Evolutionary conservation across 108 stramenopile genomes (phyloP), one percentile per base, ranked within the genome.

Genomic region (Pseudonitzschia multiseries): DNA sequence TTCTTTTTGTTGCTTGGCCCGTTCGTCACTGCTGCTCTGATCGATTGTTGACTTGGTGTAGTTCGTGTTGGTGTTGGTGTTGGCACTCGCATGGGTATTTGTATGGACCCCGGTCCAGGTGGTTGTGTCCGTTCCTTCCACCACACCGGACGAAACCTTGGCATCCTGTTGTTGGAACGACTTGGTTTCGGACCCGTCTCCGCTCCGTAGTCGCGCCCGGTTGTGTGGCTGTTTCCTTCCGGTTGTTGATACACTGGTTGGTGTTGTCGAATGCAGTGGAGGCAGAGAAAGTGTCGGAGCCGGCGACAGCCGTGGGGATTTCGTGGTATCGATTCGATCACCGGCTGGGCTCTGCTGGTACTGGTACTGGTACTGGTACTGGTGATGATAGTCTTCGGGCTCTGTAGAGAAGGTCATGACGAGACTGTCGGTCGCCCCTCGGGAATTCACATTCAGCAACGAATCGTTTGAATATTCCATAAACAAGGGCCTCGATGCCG

Each of bases 381-480:
- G 46, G 17, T 48, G 46, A 10, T 1, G 2, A 18, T 48, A 31
- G n/a, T 59, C 57, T 14, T 14, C 57, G 12, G 24, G 22, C 13
- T 59, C 57, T 15, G 22, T 8, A 4, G 57, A 59, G n/a, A 59
- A 31, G 29, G 57, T 59, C 57, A 59, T 59, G 31, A 59, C 15
- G 5, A 59, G 27, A 27, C 57, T 59, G 57, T 27, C 57, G 27
- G 57, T 48, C 46, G 46, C 8, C 33, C 29, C 61, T 32, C 29
- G 33, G 15, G 61, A 12, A 28, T 33, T 24, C 22, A 26, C 12
- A 28, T 33, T 24, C 22, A 26, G 4, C 26, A 62, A 62, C n/a
- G 61, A 62, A 62, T 62, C 61, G 32, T 33, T 62, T 4, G 61
- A 26, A 20, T 56, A 62, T 33, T 62, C 61, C 61, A 62, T 62